Evolutionary conservation across 2,329 filamentous ascomycete genomes (phyloP).

Genomic region (Ophiocordyceps polyrhachis-furcata): DNA sequence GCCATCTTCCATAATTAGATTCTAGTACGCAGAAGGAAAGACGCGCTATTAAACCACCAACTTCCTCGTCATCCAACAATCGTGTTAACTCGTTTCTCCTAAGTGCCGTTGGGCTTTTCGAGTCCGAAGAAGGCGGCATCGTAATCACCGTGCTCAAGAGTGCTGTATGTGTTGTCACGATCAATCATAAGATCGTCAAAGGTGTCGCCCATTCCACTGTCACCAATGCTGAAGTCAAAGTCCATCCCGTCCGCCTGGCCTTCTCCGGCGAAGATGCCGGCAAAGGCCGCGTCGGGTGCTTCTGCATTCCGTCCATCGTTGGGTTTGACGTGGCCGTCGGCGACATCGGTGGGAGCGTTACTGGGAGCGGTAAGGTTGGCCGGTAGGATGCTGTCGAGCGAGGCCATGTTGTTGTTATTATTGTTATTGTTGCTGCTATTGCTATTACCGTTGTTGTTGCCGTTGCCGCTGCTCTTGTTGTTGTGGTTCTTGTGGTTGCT

Average conservation of each 20-base stretch:
- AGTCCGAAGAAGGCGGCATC: slow-evolving; percentile 28
- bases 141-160: slow-evolving; percentile 25
- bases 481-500: neutral
- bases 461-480: too few relatives aligned
- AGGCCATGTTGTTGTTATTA: slow-evolving; percentile 5
- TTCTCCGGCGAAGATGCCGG: slow-evolving; percentile 29
- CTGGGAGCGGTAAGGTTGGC: slow-evolving; percentile 6
- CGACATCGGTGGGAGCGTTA: neutral
- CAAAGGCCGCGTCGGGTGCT: slow-evolving; percentile 13
- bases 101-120: slow-evolving; percentile 9
- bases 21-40: too few relatives aligned
- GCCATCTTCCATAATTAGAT: too few relatives aligned
- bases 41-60: neutral
- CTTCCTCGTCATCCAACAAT: neutral
- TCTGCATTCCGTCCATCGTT: slow-evolving; percentile 12
- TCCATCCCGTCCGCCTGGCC: slow-evolving; percentile 20
- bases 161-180: slow-evolving; percentile 21
- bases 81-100: neutral
- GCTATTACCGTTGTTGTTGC: neutral
- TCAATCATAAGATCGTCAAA: slow-evolving; percentile 32
- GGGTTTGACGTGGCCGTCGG: slow-evolving; percentile 3
- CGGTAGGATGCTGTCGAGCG: slow-evolving; percentile 13
- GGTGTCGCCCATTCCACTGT: slow-evolving; percentile 15
- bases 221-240: slow-evolving; percentile 12
- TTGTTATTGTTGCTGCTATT: neutral